phyloP scores from a whole-genome alignment of 108 stramenopile genomes.

The Halocafeteria seosinensis region DNA sequence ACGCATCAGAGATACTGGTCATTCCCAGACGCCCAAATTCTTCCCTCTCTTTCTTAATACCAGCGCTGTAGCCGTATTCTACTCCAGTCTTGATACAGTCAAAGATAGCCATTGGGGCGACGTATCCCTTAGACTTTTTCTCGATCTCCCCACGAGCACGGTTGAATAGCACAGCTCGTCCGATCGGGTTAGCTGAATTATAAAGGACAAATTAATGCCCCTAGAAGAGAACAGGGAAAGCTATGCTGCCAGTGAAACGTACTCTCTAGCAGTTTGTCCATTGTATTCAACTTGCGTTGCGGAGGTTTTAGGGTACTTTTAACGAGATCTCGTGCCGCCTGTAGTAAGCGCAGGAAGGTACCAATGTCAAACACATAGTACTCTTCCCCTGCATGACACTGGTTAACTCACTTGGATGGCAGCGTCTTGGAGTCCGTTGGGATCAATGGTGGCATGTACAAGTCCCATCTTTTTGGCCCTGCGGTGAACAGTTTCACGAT shows the following conservation, averaged over 20 bases:
- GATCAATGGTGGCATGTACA: slow-evolving; percentile 80
- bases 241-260: slow-evolving; percentile 65
- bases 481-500: no score
- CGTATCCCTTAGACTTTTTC: slow-evolving; percentile 72
- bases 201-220: no score
- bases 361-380: no score
- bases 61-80: slow-evolving; percentile 12
- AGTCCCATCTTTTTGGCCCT: slow-evolving; percentile 96
- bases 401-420: no score
- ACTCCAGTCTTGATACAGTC: slow-evolving; percentile 49
- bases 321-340: slow-evolving; percentile 59
- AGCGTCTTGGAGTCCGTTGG: slow-evolving; percentile 55
- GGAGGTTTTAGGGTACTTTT: slow-evolving; percentile 52
- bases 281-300: neutral
- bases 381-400: no score
- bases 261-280: neutral
- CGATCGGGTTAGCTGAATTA: slow-evolving; percentile 60
- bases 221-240: slow-evolving; percentile 54
- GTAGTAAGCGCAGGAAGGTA: no score
- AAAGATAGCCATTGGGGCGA: slow-evolving; percentile 76
- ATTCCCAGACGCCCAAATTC: slow-evolving; percentile 85
- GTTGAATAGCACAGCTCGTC: slow-evolving; percentile 72
- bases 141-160: slow-evolving; percentile 70
- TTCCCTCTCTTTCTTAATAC: slow-evolving; percentile 72
- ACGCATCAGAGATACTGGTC: slow-evolving; percentile 70